Evolutionary conservation across 2,329 filamentous ascomycete species (phyloP), one percentile per base, ranked within the genome.

Genomic region (Verticillium nonalfalfae): DNA sequence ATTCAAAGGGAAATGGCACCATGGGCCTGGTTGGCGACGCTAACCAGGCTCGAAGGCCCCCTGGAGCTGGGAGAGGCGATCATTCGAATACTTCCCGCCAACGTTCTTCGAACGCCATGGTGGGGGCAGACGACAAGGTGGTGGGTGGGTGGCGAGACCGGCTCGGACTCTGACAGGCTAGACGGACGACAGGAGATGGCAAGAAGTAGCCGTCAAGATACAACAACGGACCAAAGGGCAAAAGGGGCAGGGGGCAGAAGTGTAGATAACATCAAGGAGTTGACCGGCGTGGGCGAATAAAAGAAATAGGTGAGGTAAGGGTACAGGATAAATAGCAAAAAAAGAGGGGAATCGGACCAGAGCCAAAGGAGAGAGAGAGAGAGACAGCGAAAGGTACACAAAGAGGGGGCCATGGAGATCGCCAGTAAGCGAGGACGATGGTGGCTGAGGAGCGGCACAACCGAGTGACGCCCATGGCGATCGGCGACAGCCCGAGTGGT

Each of bases 401-500:
- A 52, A 18, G 45, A 18, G 45, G 45, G 18, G 39, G 39, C 45
- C n/a, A 18, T 52, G 45, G 40, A 52, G 45, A 52, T 52, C 45
- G 45, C 45, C 45, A 52, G 21, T 52, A 52, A 52, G 45, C 45
- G 45, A 52, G 45, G 45, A 26, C 45, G 45, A 52, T 52, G 45
- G 45, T 52, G 45, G 45, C 45, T 52, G 45, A 52, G 45, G 39
- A 36, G 18, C 45, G 45, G 45, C 15, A 52, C 15, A 52, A 18
- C 45, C 45, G 45, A 52, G 26, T 52, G 45, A 52, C 45, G 45
- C 45, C 45, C 45, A 52, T 52, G 45, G 45, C 45, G 45, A 52
- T 58, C 38, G 57, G 57, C 57, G 57, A 50, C 57, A 38, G 39
- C 57, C 45, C 57, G 57, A 45, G 38, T 58, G 57, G 57, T 58